These are phyloP conservation scores for Tuber borchii DNA, from an alignment of 495 filamentous ascomycete genomes.

Conservation along the genomic window DNA sequence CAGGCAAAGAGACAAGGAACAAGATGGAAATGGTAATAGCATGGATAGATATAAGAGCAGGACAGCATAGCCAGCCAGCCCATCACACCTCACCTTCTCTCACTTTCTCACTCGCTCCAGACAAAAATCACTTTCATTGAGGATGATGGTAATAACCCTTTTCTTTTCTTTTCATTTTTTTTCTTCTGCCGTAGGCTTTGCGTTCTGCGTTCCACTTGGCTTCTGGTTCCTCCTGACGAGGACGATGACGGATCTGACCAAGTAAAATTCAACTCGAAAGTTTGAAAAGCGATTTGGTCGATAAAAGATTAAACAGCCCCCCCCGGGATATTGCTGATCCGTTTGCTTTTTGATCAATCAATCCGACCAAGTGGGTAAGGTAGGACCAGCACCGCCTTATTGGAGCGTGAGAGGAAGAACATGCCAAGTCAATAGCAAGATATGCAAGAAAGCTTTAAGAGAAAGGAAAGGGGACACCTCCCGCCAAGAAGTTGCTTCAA, in stretches of 20 bases:
- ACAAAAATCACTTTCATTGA: background rate
- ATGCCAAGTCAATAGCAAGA: background rate
- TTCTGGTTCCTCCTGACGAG: background rate
- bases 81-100: background rate
- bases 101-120: background rate
- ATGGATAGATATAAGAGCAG: background rate
- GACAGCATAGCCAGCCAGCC: background rate
- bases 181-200: background rate
- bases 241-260: background rate
- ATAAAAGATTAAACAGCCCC: background rate
- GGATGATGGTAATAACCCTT: background rate
- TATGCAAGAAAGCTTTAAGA: background rate
- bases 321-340: background rate
- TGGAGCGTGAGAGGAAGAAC: background rate
- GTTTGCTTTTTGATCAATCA: background rate
- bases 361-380: background rate
- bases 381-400: background rate
- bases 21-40: background rate
- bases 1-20: background rate
- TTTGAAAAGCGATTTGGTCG: background rate
- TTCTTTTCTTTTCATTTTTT: background rate
- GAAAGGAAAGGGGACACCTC: background rate
- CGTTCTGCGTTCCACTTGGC: background rate
- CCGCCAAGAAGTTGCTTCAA: conserved; percentile 3
- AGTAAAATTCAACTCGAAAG: background rate